Conservation (phyloP, 1,139 yeast genomes). For the Zygoascus hellenicus region DNA sequence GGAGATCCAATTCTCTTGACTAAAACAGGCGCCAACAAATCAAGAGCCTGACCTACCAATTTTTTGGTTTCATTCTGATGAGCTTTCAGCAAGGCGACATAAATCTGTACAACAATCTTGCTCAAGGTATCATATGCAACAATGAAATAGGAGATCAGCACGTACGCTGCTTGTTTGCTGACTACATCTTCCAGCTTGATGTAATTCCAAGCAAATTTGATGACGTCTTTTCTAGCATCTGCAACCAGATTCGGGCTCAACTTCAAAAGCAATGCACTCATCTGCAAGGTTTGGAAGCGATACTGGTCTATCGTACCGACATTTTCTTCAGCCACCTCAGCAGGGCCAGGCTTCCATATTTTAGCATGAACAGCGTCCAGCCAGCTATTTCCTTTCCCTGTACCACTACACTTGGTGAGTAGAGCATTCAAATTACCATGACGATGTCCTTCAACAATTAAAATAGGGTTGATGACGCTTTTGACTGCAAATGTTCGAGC, state of each 20-base stretch:
- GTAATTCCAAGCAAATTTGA: conserved; percentile 92
- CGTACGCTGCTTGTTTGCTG: conserved; percentile 90
- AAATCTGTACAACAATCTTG: conserved; percentile 84
- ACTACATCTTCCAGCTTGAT: conserved; percentile 84
- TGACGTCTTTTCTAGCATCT: conserved; percentile 75
- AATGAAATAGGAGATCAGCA: conserved; percentile 80
- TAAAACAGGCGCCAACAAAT: conserved; percentile 83
- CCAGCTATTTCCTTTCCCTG: conserved; percentile 44
- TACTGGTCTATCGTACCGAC: conserved; percentile 71
- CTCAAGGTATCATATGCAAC: conserved; percentile 86
- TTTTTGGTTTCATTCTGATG: conserved; percentile 82
- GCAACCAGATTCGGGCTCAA: conserved; percentile 57
- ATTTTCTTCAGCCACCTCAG: conserved; percentile 40
- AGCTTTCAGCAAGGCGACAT: conserved; percentile 80
- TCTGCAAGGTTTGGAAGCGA: conserved; percentile 71
- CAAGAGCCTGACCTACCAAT: conserved; percentile 82
- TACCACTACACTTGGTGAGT: conserved; percentile 35
- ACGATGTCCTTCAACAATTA: conserved; percentile 56
- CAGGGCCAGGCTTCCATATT: conserved; percentile 66
- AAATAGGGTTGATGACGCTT: conserved; percentile 58
- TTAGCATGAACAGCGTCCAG: conserved; percentile 52
- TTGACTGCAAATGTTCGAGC: conserved; percentile 62
- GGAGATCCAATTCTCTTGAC: conserved; percentile 62
- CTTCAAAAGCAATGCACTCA: conserved; percentile 71
- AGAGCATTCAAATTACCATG: conserved; percentile 48